phyloP scores from a whole-genome alignment of 352 stramenopile species.

The Globisporangium nagaii region DNA sequence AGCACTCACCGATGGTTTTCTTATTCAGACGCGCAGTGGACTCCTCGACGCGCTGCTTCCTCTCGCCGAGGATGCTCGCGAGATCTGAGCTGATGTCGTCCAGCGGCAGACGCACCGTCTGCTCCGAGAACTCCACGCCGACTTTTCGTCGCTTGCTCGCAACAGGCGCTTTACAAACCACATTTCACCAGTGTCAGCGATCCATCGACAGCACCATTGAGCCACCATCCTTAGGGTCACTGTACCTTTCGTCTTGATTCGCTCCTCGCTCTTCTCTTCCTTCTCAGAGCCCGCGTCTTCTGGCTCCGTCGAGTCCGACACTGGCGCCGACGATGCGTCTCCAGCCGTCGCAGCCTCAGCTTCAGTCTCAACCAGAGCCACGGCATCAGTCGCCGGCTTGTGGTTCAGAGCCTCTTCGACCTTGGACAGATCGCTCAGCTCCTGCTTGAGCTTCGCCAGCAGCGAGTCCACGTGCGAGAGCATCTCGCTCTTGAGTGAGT shows the following conservation, averaged over 20 bases:
- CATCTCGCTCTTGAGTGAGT: constrained; percentile 48
- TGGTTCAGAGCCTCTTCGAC: constrained; percentile 11
- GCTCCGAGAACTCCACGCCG: constrained; percentile 28
- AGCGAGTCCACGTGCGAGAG: constrained; percentile 41
- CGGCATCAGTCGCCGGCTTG: no score
- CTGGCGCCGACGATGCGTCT: background rate
- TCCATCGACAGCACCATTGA: background rate
- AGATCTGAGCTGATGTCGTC: constrained; percentile 58
- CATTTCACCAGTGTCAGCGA: no score
- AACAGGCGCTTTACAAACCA: constrained; percentile 13
- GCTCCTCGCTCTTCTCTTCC: constrained; percentile 3
- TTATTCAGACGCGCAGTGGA: constrained; percentile 17
- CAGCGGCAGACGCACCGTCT: constrained; percentile 43
- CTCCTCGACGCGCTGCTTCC: constrained; percentile 22
- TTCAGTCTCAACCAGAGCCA: no score
- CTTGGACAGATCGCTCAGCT: constrained; percentile 39
- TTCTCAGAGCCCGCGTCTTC: constrained; percentile 5
- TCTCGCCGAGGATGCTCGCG: constrained; percentile 34
- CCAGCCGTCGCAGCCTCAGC: background rate
- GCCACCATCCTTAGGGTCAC: background rate
- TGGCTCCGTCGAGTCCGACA: constrained; percentile 5
- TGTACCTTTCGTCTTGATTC: constrained; percentile 7
- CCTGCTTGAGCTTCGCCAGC: constrained; percentile 33
- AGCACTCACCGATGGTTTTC: constrained; percentile 17
- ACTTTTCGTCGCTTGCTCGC: constrained; percentile 46